phyloP scores from a whole-genome alignment of 805 yeast species.

The Saccharomyces paradoxus region DNA sequence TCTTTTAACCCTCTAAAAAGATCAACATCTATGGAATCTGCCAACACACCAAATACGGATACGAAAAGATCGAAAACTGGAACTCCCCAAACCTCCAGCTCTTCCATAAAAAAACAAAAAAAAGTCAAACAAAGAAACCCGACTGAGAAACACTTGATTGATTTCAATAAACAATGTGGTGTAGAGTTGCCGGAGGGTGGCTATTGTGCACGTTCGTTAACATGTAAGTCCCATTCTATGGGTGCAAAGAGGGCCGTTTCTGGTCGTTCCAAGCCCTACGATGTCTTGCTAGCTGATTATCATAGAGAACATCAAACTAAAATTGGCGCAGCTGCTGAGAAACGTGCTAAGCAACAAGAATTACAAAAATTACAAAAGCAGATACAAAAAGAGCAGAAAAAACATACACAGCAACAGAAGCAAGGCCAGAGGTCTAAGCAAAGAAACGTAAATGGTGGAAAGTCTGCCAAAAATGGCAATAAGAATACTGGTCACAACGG shows the following conservation, averaged over 20 bases:
- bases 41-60: constrained; percentile 16
- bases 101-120: constrained; percentile 25
- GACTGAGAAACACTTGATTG: constrained; percentile 66
- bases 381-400: constrained; percentile 22
- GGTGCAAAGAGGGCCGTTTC: constrained; percentile 94
- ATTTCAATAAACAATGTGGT: constrained; percentile 93
- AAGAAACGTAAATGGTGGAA: constrained; percentile 13
- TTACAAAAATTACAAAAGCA: constrained; percentile 26
- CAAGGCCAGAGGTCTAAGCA: constrained; percentile 30
- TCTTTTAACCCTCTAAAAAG: constrained; percentile 2
- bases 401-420: constrained; percentile 31
- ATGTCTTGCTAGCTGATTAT: constrained; percentile 75
- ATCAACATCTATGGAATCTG: constrained; percentile 12
- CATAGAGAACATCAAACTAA: constrained; percentile 91
- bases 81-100: constrained; percentile 7
- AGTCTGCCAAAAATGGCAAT: neutral
- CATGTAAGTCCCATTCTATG: constrained; percentile 97
- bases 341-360: constrained; percentile 62
- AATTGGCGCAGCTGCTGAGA: constrained; percentile 71
- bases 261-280: constrained; percentile 91
- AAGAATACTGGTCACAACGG: constrained; percentile 1
- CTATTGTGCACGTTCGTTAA: constrained; percentile 87
- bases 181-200: constrained; percentile 92
- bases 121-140: constrained; percentile 46
- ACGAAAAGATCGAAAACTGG: constrained; percentile 9